Evolutionary conservation across 306 rosid genomes (phyloP), one percentile per base, ranked within the genome.

Genomic region (Rubus idaeus): DNA sequence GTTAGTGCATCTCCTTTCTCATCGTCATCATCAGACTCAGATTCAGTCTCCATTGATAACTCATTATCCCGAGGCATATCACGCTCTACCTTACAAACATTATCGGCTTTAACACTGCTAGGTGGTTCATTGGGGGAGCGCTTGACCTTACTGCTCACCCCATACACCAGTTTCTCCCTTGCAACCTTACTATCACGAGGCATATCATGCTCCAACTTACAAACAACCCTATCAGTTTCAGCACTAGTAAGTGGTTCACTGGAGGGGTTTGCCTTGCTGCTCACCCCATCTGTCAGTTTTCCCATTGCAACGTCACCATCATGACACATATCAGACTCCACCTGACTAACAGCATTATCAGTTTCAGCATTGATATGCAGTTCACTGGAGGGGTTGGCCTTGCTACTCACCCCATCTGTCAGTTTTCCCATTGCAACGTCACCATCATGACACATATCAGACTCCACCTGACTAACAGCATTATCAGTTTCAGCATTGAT

Each of bases 1-100:
- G 77, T 68, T 47, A 46, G 23, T 60, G 39, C 30, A 21, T 61
- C 67, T 41, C 57, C 50, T 50, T 70, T 80, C 41, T 65, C 67
- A 75, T 61, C 41, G 37, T 75, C 64, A 4, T 64, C 76, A 64
- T 68, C 76, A 20, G 67, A 20, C 39, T 77, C 80, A 56, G 20
- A 39, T 17, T 65, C 70, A 9, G 47, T 61, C 77, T 75, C 72
- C 79, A 64, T 45, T 23, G 66, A 40, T 45, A 26, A 62, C 50
- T 75, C 78, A 53, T 35, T 45, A 70, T 56, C 74, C 10, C 8
- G 44, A 51, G 78, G 57, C 40, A n/a, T 23, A 13, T 5, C 39
- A 45, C 21, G 66, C 62, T 55, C 39, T 63, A 20, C 52, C 10
- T 45, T 69, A 52, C 41, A 14, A 46, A 66, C 51, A 76, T 14